A percentile compares a stretch with the other conserved stretches of the same genome.
Conservation (phyloP, 306 rosid species). For the Trifolium dubium region DNA sequence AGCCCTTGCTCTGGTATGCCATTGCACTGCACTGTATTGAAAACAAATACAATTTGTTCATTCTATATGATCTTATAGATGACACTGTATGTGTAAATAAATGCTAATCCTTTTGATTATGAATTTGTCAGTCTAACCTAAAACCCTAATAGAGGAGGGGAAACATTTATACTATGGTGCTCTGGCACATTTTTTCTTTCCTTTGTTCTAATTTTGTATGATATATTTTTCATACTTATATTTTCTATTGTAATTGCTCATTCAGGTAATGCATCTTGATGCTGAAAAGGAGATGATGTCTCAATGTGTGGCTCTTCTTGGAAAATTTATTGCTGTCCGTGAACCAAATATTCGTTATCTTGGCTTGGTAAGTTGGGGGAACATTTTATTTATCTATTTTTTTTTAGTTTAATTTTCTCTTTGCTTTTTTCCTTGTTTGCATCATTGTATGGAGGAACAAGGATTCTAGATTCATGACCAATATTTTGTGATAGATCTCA, state of each 20-base stretch:
- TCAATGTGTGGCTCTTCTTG: slow-evolving; percentile 99
- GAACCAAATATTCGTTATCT: slow-evolving; percentile 99
- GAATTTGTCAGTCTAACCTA: slow-evolving; percentile 11
- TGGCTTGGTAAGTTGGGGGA: slow-evolving; percentile 78
- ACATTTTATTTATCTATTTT: slow-evolving; percentile 4
- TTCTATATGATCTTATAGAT: slow-evolving; percentile 20
- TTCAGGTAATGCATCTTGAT: slow-evolving; percentile 99
- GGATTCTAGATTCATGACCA: slow-evolving; percentile 20
- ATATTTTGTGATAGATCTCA: slow-evolving; percentile 13
- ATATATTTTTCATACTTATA: slow-evolving; percentile 15
- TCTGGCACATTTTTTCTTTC: slow-evolving; percentile 14
- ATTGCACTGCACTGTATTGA: not conserved
- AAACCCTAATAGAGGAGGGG: slow-evolving; percentile 20
- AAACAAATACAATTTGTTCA: slow-evolving; percentile 17
- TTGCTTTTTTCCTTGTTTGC: not conserved
- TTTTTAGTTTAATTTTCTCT: not conserved
- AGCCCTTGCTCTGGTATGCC: slow-evolving; percentile 97
- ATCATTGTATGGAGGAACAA: not conserved
- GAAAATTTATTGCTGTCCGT: slow-evolving; percentile 98
- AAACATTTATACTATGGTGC: not conserved
- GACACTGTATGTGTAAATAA: slow-evolving; percentile 10
- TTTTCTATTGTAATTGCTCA: slow-evolving; percentile 40
- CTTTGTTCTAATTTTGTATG: slow-evolving; percentile 11
- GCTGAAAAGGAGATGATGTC: slow-evolving; percentile 99
- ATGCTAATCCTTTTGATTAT: slow-evolving; percentile 20